phyloP scores from a whole-genome alignment of 2,329 filamentous ascomycete species.

The Pestalotiopsis fici region DNA sequence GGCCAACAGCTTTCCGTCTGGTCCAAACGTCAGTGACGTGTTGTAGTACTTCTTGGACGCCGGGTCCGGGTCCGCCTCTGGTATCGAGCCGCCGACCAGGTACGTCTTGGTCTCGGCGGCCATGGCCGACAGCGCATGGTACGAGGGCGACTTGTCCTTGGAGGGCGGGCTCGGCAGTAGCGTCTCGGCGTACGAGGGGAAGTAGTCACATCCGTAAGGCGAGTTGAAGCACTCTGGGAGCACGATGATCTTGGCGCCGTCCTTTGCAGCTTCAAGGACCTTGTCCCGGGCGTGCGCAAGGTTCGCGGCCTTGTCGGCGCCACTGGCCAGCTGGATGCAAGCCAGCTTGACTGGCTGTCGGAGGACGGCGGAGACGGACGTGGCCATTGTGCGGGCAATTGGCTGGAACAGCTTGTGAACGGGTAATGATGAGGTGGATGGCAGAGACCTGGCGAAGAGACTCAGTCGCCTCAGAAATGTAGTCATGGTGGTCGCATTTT shows the following conservation, averaged over 20 bases:
- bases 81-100: conserved; percentile 89
- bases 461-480: conserved; percentile 19
- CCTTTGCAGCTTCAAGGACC: conserved; percentile 76
- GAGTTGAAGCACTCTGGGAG: conserved; percentile 99
- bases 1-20: conserved; percentile 76
- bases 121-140: conserved; percentile 78
- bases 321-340: conserved; percentile 78
- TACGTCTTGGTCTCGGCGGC: conserved; percentile 79
- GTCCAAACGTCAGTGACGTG: conserved; percentile 82
- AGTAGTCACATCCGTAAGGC: conserved; percentile 89
- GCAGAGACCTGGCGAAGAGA: conserved; percentile 17
- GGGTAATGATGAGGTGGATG: neutral
- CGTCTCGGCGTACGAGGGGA: conserved; percentile 88
- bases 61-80: conserved; percentile 65
- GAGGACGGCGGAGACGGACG: conserved; percentile 50
- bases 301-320: conserved; percentile 82
- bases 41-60: conserved; percentile 77
- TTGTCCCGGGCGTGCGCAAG: conserved; percentile 78
- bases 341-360: conserved; percentile 79
- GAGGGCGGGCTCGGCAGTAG: conserved; percentile 77
- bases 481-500: conserved; percentile 25
- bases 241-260: conserved; percentile 83
- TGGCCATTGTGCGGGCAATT: conserved; percentile 24
- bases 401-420: conserved; percentile 10
- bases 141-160: conserved; percentile 73